Conservation (phyloP, 257 asterid genomes). For the Solanum piurae region DNA sequence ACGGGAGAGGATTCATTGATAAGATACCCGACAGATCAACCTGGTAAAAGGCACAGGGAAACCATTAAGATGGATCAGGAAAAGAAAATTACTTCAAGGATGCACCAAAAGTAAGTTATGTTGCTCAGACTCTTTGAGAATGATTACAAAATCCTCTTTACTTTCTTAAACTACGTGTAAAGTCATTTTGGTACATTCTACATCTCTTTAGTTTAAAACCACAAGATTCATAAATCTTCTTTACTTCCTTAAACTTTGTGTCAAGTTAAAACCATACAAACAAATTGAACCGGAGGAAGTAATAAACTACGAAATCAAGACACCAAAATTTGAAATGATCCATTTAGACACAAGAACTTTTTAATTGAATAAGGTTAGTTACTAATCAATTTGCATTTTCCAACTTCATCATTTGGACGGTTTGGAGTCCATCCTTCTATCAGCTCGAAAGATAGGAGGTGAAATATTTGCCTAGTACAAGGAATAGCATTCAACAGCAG, state of each 20-base stretch:
- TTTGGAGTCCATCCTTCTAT: neutral
- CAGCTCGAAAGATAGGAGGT: neutral
- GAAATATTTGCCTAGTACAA: neutral
- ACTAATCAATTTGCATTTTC: neutral
- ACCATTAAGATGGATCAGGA: neutral
- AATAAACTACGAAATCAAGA: neutral
- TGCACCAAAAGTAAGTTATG: neutral
- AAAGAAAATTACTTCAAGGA: neutral
- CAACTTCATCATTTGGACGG: neutral
- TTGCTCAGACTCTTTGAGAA: neutral
- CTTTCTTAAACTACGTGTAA: too few species aligned
- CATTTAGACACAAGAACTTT: neutral
- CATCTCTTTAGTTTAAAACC: neutral
- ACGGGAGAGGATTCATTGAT: slow-evolving; percentile 62
- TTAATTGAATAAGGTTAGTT: neutral
- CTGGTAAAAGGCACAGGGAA: slow-evolving; percentile 20
- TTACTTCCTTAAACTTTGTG: neutral
- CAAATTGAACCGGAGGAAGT: neutral
- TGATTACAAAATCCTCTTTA: neutral
- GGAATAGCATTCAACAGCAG: neutral
- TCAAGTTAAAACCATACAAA: neutral
- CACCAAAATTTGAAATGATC: neutral
- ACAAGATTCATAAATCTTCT: neutral
- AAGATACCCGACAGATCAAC: slow-evolving; percentile 60
- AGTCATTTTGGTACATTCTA: neutral